Conservation (phyloP, 345 rosid genomes). For the Murraya paniculata region DNA sequence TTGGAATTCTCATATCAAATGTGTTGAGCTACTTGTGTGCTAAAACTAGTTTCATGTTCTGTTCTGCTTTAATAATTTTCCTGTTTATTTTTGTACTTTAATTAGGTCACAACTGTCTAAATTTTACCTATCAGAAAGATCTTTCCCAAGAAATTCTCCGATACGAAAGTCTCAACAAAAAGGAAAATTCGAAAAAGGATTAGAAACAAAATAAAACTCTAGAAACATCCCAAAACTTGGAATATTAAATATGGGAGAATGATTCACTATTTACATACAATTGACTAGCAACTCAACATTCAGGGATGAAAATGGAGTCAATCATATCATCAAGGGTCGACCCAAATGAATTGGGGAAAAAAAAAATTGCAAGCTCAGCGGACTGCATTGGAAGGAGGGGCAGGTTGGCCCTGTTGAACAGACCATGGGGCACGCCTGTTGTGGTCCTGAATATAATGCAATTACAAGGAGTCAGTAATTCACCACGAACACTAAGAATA, state of each 20-base stretch:
- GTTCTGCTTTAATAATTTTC: neutral
- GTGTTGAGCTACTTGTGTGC: constrained; percentile 53
- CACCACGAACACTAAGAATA: neutral
- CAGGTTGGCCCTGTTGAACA: constrained; percentile 56
- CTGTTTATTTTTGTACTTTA: neutral
- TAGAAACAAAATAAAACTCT: neutral
- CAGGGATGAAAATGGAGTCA: neutral
- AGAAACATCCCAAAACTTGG: neutral
- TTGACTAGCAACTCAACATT: neutral
- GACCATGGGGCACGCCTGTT: constrained; percentile 85
- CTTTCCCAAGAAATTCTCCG: neutral
- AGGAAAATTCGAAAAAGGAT: neutral
- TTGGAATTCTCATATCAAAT: constrained; percentile 79
- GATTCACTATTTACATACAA: neutral
- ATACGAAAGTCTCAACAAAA: neutral
- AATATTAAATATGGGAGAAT: neutral
- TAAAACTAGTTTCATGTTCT: neutral
- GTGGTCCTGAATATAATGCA: constrained; percentile 46
- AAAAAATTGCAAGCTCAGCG: constrained; percentile 11
- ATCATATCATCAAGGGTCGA: neutral
- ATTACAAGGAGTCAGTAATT: neutral
- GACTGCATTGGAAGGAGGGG: constrained; percentile 36
- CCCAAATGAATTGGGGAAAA: too few relatives aligned
- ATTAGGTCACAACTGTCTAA: neutral
- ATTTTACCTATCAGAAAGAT: neutral